Evolutionary conservation across 1,284 basidiomycete genomes (phyloP).

Genomic region (Sutorius eximius): DNA sequence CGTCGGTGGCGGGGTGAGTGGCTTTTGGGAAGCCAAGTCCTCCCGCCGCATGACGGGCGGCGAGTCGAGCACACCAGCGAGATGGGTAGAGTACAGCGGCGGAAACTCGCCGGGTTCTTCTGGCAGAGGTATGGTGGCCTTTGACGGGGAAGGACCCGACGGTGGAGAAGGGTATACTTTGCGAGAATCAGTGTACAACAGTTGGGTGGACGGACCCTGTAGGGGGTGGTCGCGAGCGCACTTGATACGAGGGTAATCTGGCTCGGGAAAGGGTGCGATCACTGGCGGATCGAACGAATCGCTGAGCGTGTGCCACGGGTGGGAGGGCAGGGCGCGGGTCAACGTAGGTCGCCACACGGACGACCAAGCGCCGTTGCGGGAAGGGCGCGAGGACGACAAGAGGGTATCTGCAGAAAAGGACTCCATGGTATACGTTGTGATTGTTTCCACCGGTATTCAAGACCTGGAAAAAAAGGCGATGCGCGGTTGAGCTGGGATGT

Average conservation of each 20-base stretch:
- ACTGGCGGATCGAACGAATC: constrained; percentile 25
- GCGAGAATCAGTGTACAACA: constrained; percentile 23
- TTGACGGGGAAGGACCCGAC: constrained; percentile 37
- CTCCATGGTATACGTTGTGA: constrained; percentile 34
- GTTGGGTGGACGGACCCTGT: constrained; percentile 8
- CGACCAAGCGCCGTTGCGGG: constrained; percentile 11
- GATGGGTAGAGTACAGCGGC: constrained; percentile 20
- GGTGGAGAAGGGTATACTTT: constrained; percentile 41
- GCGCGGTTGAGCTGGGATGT: not conserved
- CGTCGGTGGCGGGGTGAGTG: constrained; percentile 46
- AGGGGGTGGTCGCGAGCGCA: constrained; percentile 19
- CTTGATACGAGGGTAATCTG: constrained; percentile 15
- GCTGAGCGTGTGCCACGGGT: constrained; percentile 21
- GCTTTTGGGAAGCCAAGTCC: constrained; percentile 32
- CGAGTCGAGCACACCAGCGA: constrained; percentile 36
- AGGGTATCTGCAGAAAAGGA: constrained; percentile 31
- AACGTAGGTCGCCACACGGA: constrained; percentile 14
- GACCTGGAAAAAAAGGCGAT: constrained; percentile 23
- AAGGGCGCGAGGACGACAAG: constrained; percentile 14
- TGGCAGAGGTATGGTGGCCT: constrained; percentile 38
- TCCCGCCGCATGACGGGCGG: constrained; percentile 34
- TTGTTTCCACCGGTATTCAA: constrained; percentile 34
- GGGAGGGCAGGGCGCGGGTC: constrained; percentile 13
- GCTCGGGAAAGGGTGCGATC: constrained; percentile 18
- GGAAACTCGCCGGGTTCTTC: constrained; percentile 20